Base-by-base conservation (phyloP, 2,329 filamentous ascomycete species). In the Malbranchea zuffiana region DNA sequence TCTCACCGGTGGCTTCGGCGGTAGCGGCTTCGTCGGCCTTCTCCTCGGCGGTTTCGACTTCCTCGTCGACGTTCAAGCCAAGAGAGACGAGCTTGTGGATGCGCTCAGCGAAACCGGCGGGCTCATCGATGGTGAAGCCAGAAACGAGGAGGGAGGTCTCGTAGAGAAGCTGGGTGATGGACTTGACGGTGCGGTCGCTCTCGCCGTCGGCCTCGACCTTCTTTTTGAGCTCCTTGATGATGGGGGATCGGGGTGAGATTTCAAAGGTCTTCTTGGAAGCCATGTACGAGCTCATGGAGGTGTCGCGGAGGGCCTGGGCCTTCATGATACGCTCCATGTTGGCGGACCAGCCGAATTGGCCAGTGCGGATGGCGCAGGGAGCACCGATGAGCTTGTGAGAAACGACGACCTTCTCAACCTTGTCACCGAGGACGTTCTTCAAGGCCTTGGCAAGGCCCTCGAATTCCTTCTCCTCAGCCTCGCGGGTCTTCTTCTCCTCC, bases 281-380 rank as follows among this genome's bases (percentile, higher is more conserved):
- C 90, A 98, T 98, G 83, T 98, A 98, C 56, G 85, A 93, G 69
- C 78, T 85, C 90, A 98, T 98, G 58, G 87, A 95, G 53, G 90
- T 98, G 72, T 98, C 90, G 72, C 90, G 90, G 59, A 98, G 88
- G 60, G 90, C 90, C 75, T 98, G 90, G 18, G 90, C 90, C 82
- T 98, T 98, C 90, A 98, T 98, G 80, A 98, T 98, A 75, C 90
- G 90, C 78, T 98, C 90, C 90, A 98, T 98, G 79, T 98, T 98
- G 63, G 90, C 90, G 41, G 88, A 96, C 90, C 90, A 98, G 69
- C 90, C 90, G 67, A 98, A 98, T 72, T 96, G 90, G 60, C 90
- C 90, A 53, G 90, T 98, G 67, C 90, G 88, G 75, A 98, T 96
- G 63, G 90, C 90, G 69, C 90, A 96, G 59, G 90, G 90, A 49